Evolutionary conservation across 2,329 filamentous ascomycete species (phyloP).

Genomic region (Botryotinia calthae): DNA sequence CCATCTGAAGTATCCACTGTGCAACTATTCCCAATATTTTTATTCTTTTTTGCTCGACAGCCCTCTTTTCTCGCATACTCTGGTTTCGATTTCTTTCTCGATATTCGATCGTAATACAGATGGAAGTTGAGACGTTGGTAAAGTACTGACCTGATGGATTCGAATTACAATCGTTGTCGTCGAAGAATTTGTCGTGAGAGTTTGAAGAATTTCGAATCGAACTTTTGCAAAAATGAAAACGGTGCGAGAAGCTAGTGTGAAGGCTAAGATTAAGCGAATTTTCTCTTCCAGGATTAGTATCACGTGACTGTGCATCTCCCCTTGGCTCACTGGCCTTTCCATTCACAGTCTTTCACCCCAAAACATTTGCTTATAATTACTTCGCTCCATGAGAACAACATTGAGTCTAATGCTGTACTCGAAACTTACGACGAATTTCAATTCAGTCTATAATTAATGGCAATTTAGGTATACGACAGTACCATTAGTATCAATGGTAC

Average conservation of each 20-base stretch:
- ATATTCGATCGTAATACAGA: conserved; percentile 1
- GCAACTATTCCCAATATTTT: conserved; percentile 8
- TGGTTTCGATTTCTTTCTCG: conserved; percentile 3
- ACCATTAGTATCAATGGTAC: not conserved
- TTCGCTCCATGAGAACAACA: not conserved
- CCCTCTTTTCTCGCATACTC: not conserved
- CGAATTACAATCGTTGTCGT: conserved; percentile 44
- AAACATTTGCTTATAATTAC: not conserved
- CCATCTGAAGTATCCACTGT: conserved; percentile 10
- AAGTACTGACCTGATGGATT: conserved; percentile 49
- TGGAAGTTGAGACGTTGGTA: conserved; percentile 12
- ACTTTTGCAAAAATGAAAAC: conserved; percentile 17
- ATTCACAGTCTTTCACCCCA: not conserved
- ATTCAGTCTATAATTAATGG: not conserved
- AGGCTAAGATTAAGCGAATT: conserved; percentile 19
- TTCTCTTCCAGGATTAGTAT: not conserved
- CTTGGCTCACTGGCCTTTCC: too few species aligned
- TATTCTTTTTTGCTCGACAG: not conserved
- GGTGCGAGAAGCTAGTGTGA: conserved; percentile 18
- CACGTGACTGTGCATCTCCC: not conserved
- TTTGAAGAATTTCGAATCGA: conserved; percentile 5
- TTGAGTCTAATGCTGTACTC: not conserved
- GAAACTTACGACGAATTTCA: not conserved
- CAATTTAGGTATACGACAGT: not conserved
- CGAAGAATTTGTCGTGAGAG: conserved; percentile 20